Evolutionary conservation across 768 basidiomycete species (phyloP).

Genomic region (Mycena maculata): DNA sequence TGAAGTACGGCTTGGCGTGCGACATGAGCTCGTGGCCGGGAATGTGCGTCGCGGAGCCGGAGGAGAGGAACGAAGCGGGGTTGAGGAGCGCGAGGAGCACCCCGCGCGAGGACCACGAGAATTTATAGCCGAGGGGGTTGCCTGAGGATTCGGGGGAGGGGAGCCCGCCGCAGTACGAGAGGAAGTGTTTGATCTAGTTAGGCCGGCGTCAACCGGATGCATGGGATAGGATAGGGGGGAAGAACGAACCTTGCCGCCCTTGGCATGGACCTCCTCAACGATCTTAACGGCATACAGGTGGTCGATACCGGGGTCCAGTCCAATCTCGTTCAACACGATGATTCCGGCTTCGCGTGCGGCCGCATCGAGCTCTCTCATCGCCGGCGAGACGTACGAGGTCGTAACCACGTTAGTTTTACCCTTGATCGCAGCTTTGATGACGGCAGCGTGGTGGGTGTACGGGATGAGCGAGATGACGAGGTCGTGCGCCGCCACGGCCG

Average conservation of each 20-base stretch:
- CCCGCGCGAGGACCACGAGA: constrained; percentile 98
- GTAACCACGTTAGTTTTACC: constrained; percentile 94
- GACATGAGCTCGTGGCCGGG: constrained; percentile 89
- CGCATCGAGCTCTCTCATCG: constrained; percentile 87
- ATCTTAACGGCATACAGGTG: constrained; percentile 95
- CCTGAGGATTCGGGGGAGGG: constrained; percentile 91
- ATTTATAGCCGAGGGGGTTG: constrained; percentile 99
- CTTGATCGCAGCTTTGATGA: constrained; percentile 93
- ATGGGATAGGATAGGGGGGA: not conserved
- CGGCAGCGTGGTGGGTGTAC: constrained; percentile 88
- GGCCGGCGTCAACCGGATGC: not conserved
- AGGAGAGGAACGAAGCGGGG: constrained; percentile 81
- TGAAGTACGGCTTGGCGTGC: constrained; percentile 92
- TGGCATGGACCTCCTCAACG: constrained; percentile 92
- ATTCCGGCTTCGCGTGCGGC: constrained; percentile 90
- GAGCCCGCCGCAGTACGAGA: constrained; percentile 96
- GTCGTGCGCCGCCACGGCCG: constrained; percentile 85
- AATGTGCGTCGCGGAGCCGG: constrained; percentile 73
- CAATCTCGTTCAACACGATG: constrained; percentile 97
- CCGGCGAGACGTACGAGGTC: constrained; percentile 93
- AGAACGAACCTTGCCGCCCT: constrained; percentile 86
- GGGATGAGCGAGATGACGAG: constrained; percentile 97
- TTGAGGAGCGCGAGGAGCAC: constrained; percentile 96
- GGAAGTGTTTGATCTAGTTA: constrained; percentile 84
- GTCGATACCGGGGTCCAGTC: constrained; percentile 95